Evolutionary conservation across 345 rosid species (phyloP), one percentile per base, ranked within the genome.

Genomic region (Ailanthus altissimus): DNA sequence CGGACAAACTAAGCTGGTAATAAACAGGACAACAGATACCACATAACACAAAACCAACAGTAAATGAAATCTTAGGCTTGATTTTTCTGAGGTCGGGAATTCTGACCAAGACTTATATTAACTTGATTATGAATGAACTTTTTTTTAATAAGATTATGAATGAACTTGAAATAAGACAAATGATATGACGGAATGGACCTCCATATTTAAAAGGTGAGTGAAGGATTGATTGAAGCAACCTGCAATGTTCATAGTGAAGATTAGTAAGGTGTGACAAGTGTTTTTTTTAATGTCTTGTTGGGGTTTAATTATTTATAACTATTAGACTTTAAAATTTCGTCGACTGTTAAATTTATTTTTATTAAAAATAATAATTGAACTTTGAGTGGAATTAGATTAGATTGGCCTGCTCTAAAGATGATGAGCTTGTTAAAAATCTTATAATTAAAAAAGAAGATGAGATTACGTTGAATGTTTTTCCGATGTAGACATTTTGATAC

Each of bases 171-270:
- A 62, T 42, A 11, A 4, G 68, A 42, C 26, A 59, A 26, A 40
- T 32, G n/a, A 32, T 16, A 26, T 16, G 28, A 28, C 25, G 23
- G 8, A 36, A 45, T 38, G 84, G 80, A 11, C 82, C 84, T 70
- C 75, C 82, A 45, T 70, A 78, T 82, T 62, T n/a, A 82, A 73
- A 68, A 72, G 84, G 76, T 80, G 23, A 83, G 79, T 78, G 75
- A 70, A 36, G 12, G 72, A 64, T 79, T 80, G 64, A 79, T 26
- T 20, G 40, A 68, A 26, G 43, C 57, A 67, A 70, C 61, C 32
- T n/a, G n/a, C 53, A 46, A 21, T 66, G 67, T 65, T 75, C 63
- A 38, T 47, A 72, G 69, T 47, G 53, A 53, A 47, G 6, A 67
- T 16, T n/a, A n/a, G 74, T 43, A 67, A n/a, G 57, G 78, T 20